Conservation (phyloP, 805 yeast species). For the Torulaspora indica region DNA sequence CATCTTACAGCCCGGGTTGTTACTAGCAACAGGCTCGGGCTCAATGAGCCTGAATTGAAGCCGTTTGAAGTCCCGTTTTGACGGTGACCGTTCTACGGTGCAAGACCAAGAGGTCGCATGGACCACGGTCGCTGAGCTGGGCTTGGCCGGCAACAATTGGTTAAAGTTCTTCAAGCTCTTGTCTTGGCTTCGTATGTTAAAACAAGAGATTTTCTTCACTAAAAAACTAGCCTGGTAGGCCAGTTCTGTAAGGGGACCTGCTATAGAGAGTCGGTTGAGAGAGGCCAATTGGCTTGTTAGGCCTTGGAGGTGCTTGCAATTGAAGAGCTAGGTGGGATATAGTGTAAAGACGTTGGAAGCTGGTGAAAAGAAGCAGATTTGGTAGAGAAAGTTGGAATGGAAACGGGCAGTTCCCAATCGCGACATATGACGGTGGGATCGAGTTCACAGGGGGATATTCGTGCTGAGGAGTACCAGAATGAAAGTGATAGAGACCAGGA, state of each 20-base stretch:
- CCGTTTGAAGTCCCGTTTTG: too few relatives aligned
- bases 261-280: not conserved
- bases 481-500: not conserved
- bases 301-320: not conserved
- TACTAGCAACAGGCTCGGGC: too few relatives aligned
- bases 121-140: too few relatives aligned
- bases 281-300: not conserved
- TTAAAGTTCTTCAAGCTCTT: not conserved
- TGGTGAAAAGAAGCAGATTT: too few relatives aligned
- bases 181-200: not conserved
- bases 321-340: not conserved
- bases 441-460: not conserved
- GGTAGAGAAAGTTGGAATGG: not conserved
- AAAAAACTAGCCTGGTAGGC: not conserved
- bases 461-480: not conserved
- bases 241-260: conserved; percentile 1
- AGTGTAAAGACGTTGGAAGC: not conserved
- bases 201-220: not conserved
- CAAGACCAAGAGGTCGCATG: not conserved
- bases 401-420: not conserved
- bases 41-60: too few relatives aligned
- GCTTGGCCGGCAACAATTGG: not conserved
- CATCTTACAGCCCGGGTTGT: too few relatives aligned
- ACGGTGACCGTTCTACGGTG: not conserved
- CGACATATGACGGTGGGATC: not conserved